phyloP scores from a whole-genome alignment of 2,329 filamentous ascomycete genomes.

The Calonectria crousiana region DNA sequence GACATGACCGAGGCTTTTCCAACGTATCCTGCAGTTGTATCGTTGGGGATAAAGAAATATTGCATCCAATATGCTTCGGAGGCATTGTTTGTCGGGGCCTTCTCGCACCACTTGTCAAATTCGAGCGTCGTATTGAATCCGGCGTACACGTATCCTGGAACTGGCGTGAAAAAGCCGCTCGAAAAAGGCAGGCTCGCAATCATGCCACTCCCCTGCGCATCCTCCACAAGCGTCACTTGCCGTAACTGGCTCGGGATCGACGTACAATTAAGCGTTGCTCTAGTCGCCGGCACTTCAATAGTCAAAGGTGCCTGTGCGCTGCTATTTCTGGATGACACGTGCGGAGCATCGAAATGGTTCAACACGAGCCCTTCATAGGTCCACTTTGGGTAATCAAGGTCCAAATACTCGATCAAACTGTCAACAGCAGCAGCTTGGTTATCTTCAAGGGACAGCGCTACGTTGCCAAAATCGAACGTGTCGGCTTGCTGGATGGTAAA shows the following conservation, averaged over 20 bases:
- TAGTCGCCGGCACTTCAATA: constrained; percentile 31
- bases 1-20: constrained; percentile 38
- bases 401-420: constrained; percentile 42
- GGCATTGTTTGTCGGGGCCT: constrained; percentile 23
- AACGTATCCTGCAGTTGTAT: constrained; percentile 29
- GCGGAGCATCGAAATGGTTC: constrained; percentile 31
- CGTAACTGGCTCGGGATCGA: constrained; percentile 27
- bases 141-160: constrained; percentile 21
- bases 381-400: constrained; percentile 48
- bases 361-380: constrained; percentile 47
- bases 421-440: constrained; percentile 41
- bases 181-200: constrained; percentile 20
- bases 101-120: constrained; percentile 34
- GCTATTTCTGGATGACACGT: constrained; percentile 13
- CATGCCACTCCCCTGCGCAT: constrained; percentile 5
- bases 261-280: constrained; percentile 37
- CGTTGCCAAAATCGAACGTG: constrained; percentile 39
- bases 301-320: constrained; percentile 26
- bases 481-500: constrained; percentile 44
- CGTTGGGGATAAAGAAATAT: constrained; percentile 35
- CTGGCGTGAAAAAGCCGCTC: constrained; percentile 12
- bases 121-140: constrained; percentile 38
- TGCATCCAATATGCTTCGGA: constrained; percentile 32
- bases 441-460: constrained; percentile 36
- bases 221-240: constrained; percentile 18